phyloP scores from a whole-genome alignment of 345 rosid species.

The Salix udensis region DNA sequence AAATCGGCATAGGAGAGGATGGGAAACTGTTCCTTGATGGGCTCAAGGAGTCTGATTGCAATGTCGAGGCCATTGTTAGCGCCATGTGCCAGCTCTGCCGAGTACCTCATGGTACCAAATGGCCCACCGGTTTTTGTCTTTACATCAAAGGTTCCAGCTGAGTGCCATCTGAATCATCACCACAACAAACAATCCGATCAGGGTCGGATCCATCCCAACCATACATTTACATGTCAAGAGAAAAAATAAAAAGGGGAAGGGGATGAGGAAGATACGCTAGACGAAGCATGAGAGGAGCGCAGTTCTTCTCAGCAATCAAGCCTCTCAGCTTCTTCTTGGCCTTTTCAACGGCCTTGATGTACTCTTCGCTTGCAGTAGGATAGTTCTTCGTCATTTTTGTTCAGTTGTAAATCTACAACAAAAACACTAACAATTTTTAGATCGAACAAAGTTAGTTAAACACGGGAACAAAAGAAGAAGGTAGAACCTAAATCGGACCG shows the following conservation, averaged over 20 bases:
- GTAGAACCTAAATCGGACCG: background rate
- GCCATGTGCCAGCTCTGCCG: slow-evolving; percentile 65
- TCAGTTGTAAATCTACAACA: slow-evolving; percentile 1
- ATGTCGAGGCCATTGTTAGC: slow-evolving; percentile 87
- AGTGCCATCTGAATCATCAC: slow-evolving; percentile 70
- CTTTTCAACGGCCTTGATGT: slow-evolving; percentile 72
- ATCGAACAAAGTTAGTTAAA: background rate
- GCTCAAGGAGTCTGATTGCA: slow-evolving; percentile 79
- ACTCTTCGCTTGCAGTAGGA: slow-evolving; percentile 78
- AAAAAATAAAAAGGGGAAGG: background rate
- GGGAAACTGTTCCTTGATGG: slow-evolving; percentile 81
- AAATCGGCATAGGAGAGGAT: slow-evolving; percentile 64
- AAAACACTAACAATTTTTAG: background rate
- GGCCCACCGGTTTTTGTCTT: slow-evolving; percentile 87
- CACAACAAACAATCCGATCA: background rate
- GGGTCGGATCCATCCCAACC: background rate
- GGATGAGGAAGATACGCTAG: slow-evolving; percentile 53
- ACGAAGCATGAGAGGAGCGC: slow-evolving; percentile 96
- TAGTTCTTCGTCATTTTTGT: slow-evolving; percentile 69
- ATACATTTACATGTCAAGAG: background rate
- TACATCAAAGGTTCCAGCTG: slow-evolving; percentile 89
- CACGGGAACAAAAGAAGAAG: too few relatives aligned
- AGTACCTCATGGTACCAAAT: slow-evolving; percentile 73
- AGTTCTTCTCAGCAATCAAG: slow-evolving; percentile 77
- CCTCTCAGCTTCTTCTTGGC: slow-evolving; percentile 83